phyloP scores from a whole-genome alignment of 2,329 filamentous ascomycete species.

The Colletotrichum destructivum region DNA sequence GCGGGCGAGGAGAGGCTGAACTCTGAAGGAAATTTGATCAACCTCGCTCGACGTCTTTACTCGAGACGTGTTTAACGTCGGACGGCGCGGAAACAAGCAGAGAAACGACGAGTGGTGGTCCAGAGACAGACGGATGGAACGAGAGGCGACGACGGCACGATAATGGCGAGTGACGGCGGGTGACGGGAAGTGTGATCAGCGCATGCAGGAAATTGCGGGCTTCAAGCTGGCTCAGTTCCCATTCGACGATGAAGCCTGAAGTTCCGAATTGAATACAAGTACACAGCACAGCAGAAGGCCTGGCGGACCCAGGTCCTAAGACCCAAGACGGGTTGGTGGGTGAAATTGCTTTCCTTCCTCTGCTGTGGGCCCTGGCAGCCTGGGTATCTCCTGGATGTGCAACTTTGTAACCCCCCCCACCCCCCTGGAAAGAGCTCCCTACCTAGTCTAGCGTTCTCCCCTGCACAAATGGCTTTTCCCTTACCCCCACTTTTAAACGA shows the following conservation, averaged over 20 bases:
- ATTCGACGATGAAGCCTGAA: constrained; percentile 27
- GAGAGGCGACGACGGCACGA: constrained; percentile 6
- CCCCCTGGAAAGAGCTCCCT: constrained; percentile 4
- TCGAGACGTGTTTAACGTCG: constrained; percentile 1
- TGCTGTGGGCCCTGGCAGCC: neutral
- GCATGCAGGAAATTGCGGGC: constrained; percentile 41
- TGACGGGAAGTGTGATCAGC: constrained; percentile 35
- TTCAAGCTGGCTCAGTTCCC: constrained; percentile 30
- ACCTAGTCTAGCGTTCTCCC: constrained; percentile 26
- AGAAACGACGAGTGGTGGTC: neutral
- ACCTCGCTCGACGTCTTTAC: neutral
- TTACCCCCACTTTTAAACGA: constrained; percentile 12
- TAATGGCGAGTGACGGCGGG: constrained; percentile 19
- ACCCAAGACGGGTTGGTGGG: constrained; percentile 25
- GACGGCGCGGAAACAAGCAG: neutral
- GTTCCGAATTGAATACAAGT: neutral
- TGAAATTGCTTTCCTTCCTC: neutral
- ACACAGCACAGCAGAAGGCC: neutral
- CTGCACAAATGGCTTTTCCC: constrained; percentile 11
- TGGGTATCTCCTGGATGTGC: neutral
- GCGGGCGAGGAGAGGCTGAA: neutral
- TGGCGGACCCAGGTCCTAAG: neutral
- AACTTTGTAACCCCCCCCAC: neutral
- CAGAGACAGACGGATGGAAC: neutral
- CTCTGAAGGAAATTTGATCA: neutral